Base-by-base conservation (phyloP, 345 rosid species). In the Salix caprea region DNA sequence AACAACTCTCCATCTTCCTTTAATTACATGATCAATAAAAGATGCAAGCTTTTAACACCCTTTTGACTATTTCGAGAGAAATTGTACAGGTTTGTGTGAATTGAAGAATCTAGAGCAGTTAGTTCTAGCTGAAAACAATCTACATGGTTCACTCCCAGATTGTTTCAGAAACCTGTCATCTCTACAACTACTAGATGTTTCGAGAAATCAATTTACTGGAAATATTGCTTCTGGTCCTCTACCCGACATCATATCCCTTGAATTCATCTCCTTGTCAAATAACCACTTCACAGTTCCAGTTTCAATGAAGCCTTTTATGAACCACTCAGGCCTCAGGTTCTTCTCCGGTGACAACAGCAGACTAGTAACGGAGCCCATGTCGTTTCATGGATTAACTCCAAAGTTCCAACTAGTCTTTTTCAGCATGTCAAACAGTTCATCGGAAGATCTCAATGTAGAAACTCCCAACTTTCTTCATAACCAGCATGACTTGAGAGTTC, bases 141-240 rank as follows among this genome's bases (percentile, higher is more conserved):
- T 79, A 11, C 14, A 16, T 1, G 78, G 79, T 2, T 54, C 1
- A 1, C 32, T 79, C 5, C 76, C 81, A 19, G 10, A 5, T 0
- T 60, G 81, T 65, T 52, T 77, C 0, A 21, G 42, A 26, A 77
- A 83, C n/a, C 46, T 80, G 42, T 54, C 83, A 46, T 44, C 70
- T 11, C 78, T 80, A 23, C 40, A 6, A 8, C 21, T 7, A 32
- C 67, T 83, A 11, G 60, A 77, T 40, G 72, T 83, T 9, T 79
- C 83, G 0, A 4, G 7, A 11, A 83, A 77, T 3, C 73, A 28
- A n/a, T 52, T 82, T 19, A 28, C 42, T 0, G 82, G 85, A 71
- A 40, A 76, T 21, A 44, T 72, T 23, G 23, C 72, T 0, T 44
- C 67, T 2, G 32, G 44, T 50, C 62, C 77, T 7, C 40, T 78